Evolutionary conservation across 305 asterid genomes (phyloP), one percentile per base, ranked within the genome.

Genomic region (Plantago rigida): DNA sequence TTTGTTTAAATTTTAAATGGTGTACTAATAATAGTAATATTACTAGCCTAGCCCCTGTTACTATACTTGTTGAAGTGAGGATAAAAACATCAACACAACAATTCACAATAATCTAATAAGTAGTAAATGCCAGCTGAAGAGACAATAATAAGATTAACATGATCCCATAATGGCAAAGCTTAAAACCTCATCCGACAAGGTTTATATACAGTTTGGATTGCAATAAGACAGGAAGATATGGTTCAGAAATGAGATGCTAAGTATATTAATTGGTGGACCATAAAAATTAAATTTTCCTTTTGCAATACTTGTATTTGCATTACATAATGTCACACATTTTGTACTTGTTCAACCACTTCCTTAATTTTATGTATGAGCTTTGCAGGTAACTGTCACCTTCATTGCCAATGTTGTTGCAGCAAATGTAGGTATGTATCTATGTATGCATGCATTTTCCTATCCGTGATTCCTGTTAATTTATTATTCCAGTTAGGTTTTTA

Each of bases 381-480:
- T 75, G 72, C 77, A 73, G 79, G 59, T 68, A 66, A 31, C 66
- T 79, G 79, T 79, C 84, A 5, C 68, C 47, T 71, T 74, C 77
- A 67, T 36, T 36, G 10, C 19, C 68, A 51, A 19, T 15, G 13
- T 14, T 22, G 26, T 22, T 51, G 34, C 24, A 51, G 3, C 28
- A 4, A 5, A 10, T 51, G 26, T 15, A 50, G 0, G 0, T 19
- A 13, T 52, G 19, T 52, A 17, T 52, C 41, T 36, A 31, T 22
- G 6, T 52, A 22, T 22, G 57, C 9, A 31, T 7, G 12, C 13
- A 22, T 53, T 22, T 53, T 28, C 44, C 11, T 19, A 53, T 26
- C 59, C 59, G 10, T 53, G 42, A 53, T 26, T 53, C 58, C 59
- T 52, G 41, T 45, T 59, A 8, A 45, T 59, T 59, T 59, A 44